Conservation (phyloP, 2,329 filamentous ascomycete species). For the Paracorniculantispora psalliotae region DNA sequence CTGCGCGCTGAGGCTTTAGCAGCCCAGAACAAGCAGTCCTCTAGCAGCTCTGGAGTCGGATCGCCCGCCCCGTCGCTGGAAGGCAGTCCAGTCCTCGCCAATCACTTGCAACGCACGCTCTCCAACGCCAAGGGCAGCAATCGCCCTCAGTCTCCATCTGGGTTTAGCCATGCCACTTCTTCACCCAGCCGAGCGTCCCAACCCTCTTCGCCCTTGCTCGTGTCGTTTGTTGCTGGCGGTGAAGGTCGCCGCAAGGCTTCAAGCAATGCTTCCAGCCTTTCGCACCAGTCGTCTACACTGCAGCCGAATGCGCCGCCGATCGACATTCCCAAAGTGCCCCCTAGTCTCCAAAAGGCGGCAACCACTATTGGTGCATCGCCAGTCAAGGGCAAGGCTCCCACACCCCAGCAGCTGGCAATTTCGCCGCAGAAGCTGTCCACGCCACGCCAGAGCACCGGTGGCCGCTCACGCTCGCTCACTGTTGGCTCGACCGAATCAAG, state of each 20-base stretch:
- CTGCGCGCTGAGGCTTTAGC: constrained; percentile 85
- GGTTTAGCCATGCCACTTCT: constrained; percentile 71
- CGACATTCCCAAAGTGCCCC: constrained; percentile 62
- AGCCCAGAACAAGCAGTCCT: constrained; percentile 50
- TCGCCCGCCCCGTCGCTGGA: constrained; percentile 70
- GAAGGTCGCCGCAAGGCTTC: constrained; percentile 86
- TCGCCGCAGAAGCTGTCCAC: constrained; percentile 62
- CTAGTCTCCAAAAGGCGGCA: constrained; percentile 55
- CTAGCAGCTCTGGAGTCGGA: constrained; percentile 37
- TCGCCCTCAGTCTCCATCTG: constrained; percentile 81
- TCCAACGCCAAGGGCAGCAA: constrained; percentile 72
- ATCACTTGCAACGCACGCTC: constrained; percentile 73
- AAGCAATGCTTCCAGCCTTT: constrained; percentile 78
- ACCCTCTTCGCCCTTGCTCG: constrained; percentile 71
- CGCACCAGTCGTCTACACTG: constrained; percentile 68
- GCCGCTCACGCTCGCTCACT: constrained; percentile 79
- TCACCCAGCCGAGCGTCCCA: constrained; percentile 79
- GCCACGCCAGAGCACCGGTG: constrained; percentile 59
- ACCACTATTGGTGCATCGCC: constrained; percentile 52
- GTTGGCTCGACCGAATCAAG: constrained; percentile 93
- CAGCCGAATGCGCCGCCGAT: constrained; percentile 67
- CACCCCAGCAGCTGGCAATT: constrained; percentile 45
- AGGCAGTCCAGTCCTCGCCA: constrained; percentile 76
- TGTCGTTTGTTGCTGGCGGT: constrained; percentile 84
- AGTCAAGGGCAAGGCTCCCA: constrained; percentile 50